Evolutionary conservation across 805 yeast genomes (phyloP), one percentile per base, ranked within the genome.

Genomic region (Starmerella tilneyi): DNA sequence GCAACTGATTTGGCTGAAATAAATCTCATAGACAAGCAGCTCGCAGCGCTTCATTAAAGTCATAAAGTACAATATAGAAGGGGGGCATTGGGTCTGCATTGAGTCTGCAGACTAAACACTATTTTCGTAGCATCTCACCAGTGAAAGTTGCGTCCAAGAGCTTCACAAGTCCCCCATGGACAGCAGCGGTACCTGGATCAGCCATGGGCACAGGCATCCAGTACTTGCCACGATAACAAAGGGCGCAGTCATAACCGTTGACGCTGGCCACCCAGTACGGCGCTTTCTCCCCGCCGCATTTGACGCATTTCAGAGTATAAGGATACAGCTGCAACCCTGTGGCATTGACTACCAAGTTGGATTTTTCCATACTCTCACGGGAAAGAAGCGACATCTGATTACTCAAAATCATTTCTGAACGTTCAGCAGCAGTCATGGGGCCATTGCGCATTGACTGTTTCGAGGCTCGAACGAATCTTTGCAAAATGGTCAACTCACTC

Each of bases 1-100:
- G 94, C 96, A 1, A 70, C 76, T 4, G 76, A 78, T 42, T 59
- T 88, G 46, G 82, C 73, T 5, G 96, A 88, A 51, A 82, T 86
- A 6, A 82, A 79, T 47, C 65, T 75, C 41, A 73, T 86, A 20
- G 94, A 84, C 59, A 65, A 63, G 22, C 67, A 74, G 17, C 63
- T 81, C 36, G 62, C 63, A 45, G 63, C 59, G 27, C 24, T 33
- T 5, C 13, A 24, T 8, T 24, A 24, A n/a, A n/a, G n/a, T n/a
- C n/a, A n/a, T n/a, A n/a, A n/a, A n/a, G n/a, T n/a, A n/a, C n/a
- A n/a, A n/a, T n/a, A n/a, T n/a, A n/a, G n/a, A n/a, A n/a, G n/a
- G n/a, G n/a, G n/a, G n/a, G n/a, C n/a, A n/a, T n/a, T n/a, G n/a
- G n/a, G n/a, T n/a, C n/a, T n/a, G n/a, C n/a, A n/a, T n/a, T n/a